Conservation (phyloP, 306 rosid genomes). For the Castanopsis chinensis region DNA sequence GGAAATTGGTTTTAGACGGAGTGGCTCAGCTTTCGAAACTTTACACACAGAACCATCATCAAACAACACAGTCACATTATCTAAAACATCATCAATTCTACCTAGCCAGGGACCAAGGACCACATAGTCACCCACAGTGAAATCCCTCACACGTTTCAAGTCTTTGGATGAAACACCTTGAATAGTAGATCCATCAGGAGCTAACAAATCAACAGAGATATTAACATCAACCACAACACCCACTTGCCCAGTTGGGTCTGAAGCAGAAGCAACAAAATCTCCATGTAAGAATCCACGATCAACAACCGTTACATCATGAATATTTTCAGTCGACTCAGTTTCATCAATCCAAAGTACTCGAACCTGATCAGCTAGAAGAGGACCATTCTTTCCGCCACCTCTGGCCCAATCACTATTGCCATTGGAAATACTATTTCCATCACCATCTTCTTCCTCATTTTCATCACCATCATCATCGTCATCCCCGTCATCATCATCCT, state of each 20-base stretch:
- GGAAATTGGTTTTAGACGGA: constrained; percentile 84
- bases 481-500: constrained; percentile 46
- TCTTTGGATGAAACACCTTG: constrained; percentile 68
- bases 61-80: constrained; percentile 90
- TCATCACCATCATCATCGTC: constrained; percentile 41
- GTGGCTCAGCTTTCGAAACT: constrained; percentile 84
- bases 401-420: constrained; percentile 38
- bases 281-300: constrained; percentile 97
- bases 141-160: constrained; percentile 87
- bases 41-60: constrained; percentile 96
- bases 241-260: constrained; percentile 89
- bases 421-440: constrained; percentile 30
- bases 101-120: constrained; percentile 97
- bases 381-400: constrained; percentile 44
- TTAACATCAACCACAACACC: constrained; percentile 96
- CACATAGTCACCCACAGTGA: constrained; percentile 91
- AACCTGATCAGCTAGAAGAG: constrained; percentile 72
- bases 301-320: constrained; percentile 56
- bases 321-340: constrained; percentile 67
- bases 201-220: constrained; percentile 67
- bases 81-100: constrained; percentile 90
- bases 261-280: constrained; percentile 82
- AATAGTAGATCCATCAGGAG: constrained; percentile 64
- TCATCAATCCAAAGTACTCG: constrained; percentile 91
- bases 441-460: constrained; percentile 43